Evolutionary conservation across 352 stramenopile species (phyloP).

Genomic region (Phytophthora sp.): DNA sequence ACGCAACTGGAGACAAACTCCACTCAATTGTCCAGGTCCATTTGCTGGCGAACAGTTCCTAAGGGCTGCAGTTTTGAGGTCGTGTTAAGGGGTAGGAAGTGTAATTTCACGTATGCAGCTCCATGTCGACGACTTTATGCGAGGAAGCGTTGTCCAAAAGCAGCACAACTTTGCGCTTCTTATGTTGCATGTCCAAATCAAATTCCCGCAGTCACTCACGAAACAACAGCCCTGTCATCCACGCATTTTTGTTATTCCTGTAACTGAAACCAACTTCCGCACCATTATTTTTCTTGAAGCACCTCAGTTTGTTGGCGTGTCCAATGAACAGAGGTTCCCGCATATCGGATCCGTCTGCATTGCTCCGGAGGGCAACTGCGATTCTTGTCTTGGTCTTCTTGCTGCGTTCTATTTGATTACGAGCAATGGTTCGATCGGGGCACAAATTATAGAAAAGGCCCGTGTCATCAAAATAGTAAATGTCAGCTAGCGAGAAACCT

Average conservation of each 20-base stretch:
- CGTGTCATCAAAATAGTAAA: no score
- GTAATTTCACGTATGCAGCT: not conserved
- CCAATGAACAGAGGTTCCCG: not conserved
- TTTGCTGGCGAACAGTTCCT: no score
- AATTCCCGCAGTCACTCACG: not conserved
- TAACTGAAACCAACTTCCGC: not conserved
- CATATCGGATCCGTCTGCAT: not conserved
- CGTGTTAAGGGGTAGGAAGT: not conserved
- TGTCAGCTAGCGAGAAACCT: no score
- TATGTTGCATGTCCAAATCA: not conserved
- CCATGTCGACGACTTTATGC: not conserved
- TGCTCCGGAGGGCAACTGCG: no score
- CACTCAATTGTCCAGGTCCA: no score
- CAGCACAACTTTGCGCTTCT: not conserved
- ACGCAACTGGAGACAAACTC: no score
- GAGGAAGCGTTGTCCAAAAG: conserved; percentile 3
- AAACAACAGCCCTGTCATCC: not conserved
- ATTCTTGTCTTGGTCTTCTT: no score
- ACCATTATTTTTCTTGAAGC: conserved; percentile 1
- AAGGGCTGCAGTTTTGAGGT: conserved; percentile 6
- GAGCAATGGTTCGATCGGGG: no score
- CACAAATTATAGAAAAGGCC: no score
- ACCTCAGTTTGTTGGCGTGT: not conserved
- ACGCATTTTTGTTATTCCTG: not conserved
- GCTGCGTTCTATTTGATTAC: no score